Evolutionary conservation across 2,329 filamentous ascomycete species (phyloP).

Genomic region (Blumeria hordei): DNA sequence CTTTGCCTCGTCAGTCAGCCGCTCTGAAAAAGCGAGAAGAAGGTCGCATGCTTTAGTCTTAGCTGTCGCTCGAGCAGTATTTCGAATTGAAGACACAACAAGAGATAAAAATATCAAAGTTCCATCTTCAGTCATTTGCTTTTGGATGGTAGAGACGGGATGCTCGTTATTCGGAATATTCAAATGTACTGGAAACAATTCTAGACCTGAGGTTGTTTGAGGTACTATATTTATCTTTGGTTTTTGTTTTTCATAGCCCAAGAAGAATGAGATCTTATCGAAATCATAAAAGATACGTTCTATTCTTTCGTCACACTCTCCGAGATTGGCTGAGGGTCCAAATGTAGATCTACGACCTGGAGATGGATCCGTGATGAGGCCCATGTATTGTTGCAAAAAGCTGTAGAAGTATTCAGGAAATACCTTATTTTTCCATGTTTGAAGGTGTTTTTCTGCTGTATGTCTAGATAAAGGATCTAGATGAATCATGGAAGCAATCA

Average conservation of each 20-base stretch:
- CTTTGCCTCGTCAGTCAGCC: constrained; percentile 84
- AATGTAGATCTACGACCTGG: constrained; percentile 52
- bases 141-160: constrained; percentile 32
- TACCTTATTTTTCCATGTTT: constrained; percentile 75
- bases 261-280: constrained; percentile 89
- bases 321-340: constrained; percentile 44
- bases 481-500: constrained; percentile 92
- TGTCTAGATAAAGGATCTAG: constrained; percentile 79
- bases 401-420: constrained; percentile 96
- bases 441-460: constrained; percentile 78
- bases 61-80: constrained; percentile 70
- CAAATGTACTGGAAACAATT: constrained; percentile 57
- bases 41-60: constrained; percentile 77
- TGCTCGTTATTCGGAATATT: constrained; percentile 73
- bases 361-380: constrained; percentile 73
- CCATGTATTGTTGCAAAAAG: constrained; percentile 95
- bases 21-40: constrained; percentile 72
- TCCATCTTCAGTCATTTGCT: constrained; percentile 55
- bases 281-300: constrained; percentile 85
- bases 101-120: constrained; percentile 80
- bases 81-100: constrained; percentile 69
- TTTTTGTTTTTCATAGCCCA: constrained; percentile 41
- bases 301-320: constrained; percentile 81
- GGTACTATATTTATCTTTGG: constrained; percentile 14
- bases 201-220: constrained; percentile 26